Evolutionary conservation across 2,329 filamentous ascomycete genomes (phyloP), one percentile per base, ranked within the genome.

Genomic region (Epichloe glyceriae): DNA sequence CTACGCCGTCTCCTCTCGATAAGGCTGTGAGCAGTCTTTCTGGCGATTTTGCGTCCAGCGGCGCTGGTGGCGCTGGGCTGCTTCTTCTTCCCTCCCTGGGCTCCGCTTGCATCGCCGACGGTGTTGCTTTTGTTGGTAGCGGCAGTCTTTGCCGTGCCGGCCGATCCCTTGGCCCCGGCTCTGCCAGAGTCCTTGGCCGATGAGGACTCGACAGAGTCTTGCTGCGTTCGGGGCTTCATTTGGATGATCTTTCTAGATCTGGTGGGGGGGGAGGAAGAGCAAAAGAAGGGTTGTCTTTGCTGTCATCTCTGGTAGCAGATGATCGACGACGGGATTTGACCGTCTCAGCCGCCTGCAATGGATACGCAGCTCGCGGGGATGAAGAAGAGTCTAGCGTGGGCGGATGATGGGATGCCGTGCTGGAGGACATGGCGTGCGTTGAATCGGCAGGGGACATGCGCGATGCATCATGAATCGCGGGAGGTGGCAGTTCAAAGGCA

Each of bases 211-310:
- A 57, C 56, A 50, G 39, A 15, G 22, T 69, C 62, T 53, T 72
- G 62, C 57, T 79, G 70, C 33, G 67, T 60, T 26, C 72, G 69
- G 17, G 79, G 91, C 68, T 95, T 95, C 90, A 97, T 95, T 70
- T 97, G 91, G 52, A 97, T 97, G 64, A 98, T 97, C 71, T 94
- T 97, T 61, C 91, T 84, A 41, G 88, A 87, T 55, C 91, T 78
- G 3, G 90, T 95, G 93, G 93, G 15, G 91, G 93, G 10, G 93
- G 93, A 19, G 93, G 93, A 15, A 98, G 78, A 10, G 86, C 78
- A 65, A 95, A 94, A 46, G 77, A 72, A 58, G 82, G 45, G 4
- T 17, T 78, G 56, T 80, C 83, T 51, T 73, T 71, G 52, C 69
- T 33, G 44, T 51, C 61, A 14, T 70, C 62, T 47, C 63, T 64